A percentile compares a stretch with the other conserved stretches of the same genome.
Conservation (phyloP, 2,329 filamentous ascomycete species). For the Grosmannia huntii region DNA sequence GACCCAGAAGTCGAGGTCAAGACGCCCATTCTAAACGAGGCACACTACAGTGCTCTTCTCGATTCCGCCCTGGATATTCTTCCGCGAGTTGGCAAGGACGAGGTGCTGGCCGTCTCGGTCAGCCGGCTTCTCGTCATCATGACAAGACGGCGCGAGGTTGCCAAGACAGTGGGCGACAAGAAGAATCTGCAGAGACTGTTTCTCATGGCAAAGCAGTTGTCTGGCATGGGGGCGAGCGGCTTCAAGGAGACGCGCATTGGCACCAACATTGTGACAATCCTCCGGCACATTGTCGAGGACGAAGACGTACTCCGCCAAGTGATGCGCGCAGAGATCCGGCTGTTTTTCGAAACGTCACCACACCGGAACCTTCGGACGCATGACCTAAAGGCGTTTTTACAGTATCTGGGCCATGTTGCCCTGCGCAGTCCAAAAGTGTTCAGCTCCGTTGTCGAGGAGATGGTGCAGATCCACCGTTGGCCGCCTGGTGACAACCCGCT, state of each 20-base stretch:
- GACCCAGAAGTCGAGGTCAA: slow-evolving; percentile 45
- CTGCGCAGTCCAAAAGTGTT: slow-evolving; percentile 77
- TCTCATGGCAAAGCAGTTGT: slow-evolving; percentile 87
- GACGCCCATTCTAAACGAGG: slow-evolving; percentile 47
- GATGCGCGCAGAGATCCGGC: slow-evolving; percentile 78
- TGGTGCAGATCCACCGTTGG: slow-evolving; percentile 61
- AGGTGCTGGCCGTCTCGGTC: slow-evolving; percentile 69
- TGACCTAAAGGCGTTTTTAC: slow-evolving; percentile 62
- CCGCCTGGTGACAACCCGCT: slow-evolving; percentile 8
- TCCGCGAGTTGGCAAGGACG: slow-evolving; percentile 77
- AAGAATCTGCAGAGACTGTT: slow-evolving; percentile 83
- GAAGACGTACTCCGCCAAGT: slow-evolving; percentile 81
- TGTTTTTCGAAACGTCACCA: slow-evolving; percentile 55
- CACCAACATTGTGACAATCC: slow-evolving; percentile 64
- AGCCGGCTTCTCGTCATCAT: slow-evolving; percentile 76
- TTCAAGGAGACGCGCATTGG: slow-evolving; percentile 44
- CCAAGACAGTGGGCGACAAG: slow-evolving; percentile 69
- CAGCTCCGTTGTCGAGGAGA: slow-evolving; percentile 75
- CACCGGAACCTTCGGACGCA: slow-evolving; percentile 38
- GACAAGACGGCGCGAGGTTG: slow-evolving; percentile 65
- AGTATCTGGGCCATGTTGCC: slow-evolving; percentile 65
- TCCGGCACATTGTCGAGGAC: slow-evolving; percentile 90
- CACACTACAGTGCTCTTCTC: slow-evolving; percentile 60
- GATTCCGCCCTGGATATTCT: slow-evolving; percentile 70
- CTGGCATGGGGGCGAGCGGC: slow-evolving; percentile 62